phyloP scores from a whole-genome alignment of 441 rosid genomes.

The Pelargonium cotyledonis region DNA sequence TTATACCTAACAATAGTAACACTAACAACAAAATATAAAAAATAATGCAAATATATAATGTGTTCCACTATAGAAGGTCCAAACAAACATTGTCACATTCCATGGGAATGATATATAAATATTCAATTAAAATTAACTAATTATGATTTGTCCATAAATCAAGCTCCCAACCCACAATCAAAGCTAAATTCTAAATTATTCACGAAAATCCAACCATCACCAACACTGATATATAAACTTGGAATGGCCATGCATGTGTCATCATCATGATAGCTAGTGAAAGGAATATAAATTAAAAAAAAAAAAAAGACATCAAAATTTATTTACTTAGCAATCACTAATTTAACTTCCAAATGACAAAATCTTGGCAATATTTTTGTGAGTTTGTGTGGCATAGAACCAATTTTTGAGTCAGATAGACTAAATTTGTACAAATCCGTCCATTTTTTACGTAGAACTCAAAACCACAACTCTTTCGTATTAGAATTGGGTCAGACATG shows the following conservation, averaged over 20 bases:
- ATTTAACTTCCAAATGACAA: not conserved
- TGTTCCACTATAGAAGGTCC: not conserved
- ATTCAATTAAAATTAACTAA: not conserved
- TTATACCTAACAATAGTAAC: too few species aligned
- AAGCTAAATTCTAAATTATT: not conserved
- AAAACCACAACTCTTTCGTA: too few species aligned
- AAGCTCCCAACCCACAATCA: not conserved
- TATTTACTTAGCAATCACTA: not conserved
- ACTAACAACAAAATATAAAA: too few species aligned
- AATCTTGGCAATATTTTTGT: too few species aligned
- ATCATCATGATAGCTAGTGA: not conserved
- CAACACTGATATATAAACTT: not conserved
- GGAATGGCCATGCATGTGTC: not conserved
- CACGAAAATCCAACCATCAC: not conserved
- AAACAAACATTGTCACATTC: not conserved
- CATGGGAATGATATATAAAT: not conserved
- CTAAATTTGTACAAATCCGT: too few species aligned
- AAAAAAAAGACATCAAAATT: not conserved
- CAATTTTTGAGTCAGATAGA: too few species aligned
- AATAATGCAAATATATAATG: not conserved
- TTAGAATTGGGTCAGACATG: too few species aligned
- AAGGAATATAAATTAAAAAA: not conserved
- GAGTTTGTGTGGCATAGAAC: too few species aligned
- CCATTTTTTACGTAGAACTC: too few species aligned
- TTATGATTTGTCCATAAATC: not conserved